Evolutionary conservation across 495 filamentous ascomycete species (phyloP).

Genomic region (Daldinia grandis): DNA sequence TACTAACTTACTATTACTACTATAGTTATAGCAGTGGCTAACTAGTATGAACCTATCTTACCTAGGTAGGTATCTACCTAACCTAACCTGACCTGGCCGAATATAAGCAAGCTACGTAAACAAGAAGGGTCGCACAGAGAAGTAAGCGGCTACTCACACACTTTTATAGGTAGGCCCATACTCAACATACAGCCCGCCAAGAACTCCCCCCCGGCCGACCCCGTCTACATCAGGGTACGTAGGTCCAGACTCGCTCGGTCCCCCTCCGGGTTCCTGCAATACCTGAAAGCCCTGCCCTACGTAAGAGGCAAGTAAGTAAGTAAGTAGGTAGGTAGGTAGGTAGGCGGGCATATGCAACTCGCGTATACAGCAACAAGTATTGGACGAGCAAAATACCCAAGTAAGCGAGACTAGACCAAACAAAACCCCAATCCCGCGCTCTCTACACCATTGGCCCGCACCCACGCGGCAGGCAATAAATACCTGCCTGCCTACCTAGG

Average conservation of each 20-base stretch:
- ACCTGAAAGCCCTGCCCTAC: too few species aligned
- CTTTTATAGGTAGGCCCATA: too few species aligned
- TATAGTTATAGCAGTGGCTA: neutral
- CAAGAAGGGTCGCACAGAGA: neutral
- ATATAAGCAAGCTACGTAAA: neutral
- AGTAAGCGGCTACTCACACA: neutral
- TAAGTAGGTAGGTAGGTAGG: too few species aligned
- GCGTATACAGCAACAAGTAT: neutral
- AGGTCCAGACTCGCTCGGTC: neutral
- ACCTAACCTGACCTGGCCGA: too few species aligned
- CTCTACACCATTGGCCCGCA: too few species aligned
- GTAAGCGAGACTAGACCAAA: too few species aligned
- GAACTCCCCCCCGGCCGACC: neutral
- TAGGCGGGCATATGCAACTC: neutral
- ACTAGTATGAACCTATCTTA: neutral
- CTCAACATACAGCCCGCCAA: neutral
- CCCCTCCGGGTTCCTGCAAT: conserved; percentile 1
- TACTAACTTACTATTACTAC: neutral
- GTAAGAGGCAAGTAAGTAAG: too few species aligned
- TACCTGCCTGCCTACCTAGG: conserved; percentile 8
- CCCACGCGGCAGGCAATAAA: neutral
- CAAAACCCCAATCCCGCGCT: too few species aligned
- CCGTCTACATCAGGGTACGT: neutral
- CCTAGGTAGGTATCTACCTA: too few species aligned
- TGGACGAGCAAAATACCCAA: neutral